These are phyloP conservation scores for Tolypocladium nubicola DNA, from an alignment of 2,329 filamentous ascomycete genomes.

Conservation along the genomic window DNA sequence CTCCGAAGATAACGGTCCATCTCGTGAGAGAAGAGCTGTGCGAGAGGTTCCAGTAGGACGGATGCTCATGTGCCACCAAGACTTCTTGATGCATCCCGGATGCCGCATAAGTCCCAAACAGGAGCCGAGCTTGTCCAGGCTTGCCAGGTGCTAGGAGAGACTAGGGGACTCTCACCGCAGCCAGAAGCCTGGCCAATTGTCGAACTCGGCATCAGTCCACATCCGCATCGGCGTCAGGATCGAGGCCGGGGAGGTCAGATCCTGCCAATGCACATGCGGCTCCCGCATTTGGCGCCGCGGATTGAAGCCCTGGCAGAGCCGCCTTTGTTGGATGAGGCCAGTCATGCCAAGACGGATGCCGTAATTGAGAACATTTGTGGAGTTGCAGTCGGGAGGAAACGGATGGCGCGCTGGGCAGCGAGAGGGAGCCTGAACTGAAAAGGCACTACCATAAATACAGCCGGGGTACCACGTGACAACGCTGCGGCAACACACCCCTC, in stretches of 20 bases:
- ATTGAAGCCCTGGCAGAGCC: not conserved
- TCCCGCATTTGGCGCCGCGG: not conserved
- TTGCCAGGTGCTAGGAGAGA: not conserved
- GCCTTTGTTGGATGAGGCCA: not conserved
- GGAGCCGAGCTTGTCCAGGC: not conserved
- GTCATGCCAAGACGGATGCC: not conserved
- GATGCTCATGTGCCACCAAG: not conserved
- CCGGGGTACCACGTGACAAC: not conserved
- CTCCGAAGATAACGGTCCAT: not conserved
- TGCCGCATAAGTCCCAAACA: not conserved
- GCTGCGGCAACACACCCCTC: not conserved
- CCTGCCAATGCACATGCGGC: not conserved
- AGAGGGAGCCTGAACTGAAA: not conserved
- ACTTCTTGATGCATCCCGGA: not conserved
- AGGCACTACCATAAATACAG: not conserved
- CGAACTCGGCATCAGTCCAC: not conserved
- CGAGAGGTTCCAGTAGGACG: not conserved
- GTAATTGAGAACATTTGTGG: constrained; percentile 1
- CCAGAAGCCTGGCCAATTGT: too few species aligned
- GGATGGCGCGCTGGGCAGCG: not conserved
- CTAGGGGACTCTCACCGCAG: not conserved
- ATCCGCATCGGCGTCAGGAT: not conserved
- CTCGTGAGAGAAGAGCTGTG: not conserved
- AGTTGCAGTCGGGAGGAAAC: constrained; percentile 3
- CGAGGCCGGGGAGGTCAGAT: not conserved